These are phyloP conservation scores for Juglanconis juglandina DNA, from an alignment of 2,329 filamentous ascomycete species.

Conservation along the genomic window DNA sequence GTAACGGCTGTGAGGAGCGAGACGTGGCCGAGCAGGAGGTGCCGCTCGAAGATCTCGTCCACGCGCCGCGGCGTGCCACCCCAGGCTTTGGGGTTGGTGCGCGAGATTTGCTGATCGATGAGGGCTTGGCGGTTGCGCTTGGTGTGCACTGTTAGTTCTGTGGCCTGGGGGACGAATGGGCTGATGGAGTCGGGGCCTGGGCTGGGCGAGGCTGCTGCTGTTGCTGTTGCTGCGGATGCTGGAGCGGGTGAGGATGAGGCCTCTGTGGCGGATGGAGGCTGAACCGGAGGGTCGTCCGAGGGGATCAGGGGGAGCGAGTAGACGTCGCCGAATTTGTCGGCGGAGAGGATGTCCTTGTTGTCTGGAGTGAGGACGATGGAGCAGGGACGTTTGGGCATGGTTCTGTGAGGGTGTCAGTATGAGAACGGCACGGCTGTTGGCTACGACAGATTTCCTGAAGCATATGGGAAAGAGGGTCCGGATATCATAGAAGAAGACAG, in stretches of 20 bases:
- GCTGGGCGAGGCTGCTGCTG: constrained; percentile 12
- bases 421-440: not conserved
- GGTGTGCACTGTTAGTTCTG: constrained; percentile 60
- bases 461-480: no score
- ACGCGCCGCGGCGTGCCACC: constrained; percentile 27
- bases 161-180: constrained; percentile 49
- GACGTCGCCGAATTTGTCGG: constrained; percentile 96
- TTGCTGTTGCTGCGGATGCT: constrained; percentile 3
- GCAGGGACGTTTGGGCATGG: constrained; percentile 87
- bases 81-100: constrained; percentile 22
- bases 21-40: constrained; percentile 84
- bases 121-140: constrained; percentile 60
- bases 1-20: constrained; percentile 83
- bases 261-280: constrained; percentile 1
- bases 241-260: constrained; percentile 8
- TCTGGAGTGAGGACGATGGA: constrained; percentile 69
- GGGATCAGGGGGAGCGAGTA: constrained; percentile 75
- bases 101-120: constrained; percentile 53
- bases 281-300: constrained; percentile 16
- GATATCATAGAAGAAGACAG: no score
- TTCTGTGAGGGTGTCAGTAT: constrained; percentile 44
- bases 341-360: constrained; percentile 70
- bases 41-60: constrained; percentile 63
- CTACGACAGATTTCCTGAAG: no score
- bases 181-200: constrained; percentile 11